Percentiles rank a stretch among this genome's conserved stretches.
Evolutionary conservation across 441 rosid species (phyloP).

Genomic region (Populus tomentosa): DNA sequence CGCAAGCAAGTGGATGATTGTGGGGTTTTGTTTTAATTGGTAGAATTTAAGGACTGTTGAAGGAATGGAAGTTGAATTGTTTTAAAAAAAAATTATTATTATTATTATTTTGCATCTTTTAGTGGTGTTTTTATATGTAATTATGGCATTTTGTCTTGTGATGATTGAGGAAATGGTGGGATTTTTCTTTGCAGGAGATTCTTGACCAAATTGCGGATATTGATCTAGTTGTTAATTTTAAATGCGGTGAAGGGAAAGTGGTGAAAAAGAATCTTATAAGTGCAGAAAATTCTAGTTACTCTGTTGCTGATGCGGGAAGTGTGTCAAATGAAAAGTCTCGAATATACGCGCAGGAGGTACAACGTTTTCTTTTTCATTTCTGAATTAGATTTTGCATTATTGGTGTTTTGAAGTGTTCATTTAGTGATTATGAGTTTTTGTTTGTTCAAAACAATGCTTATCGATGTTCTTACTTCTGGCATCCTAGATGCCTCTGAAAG

Average conservation of each 20-base stretch:
- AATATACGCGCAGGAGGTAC: slow-evolving; percentile 60
- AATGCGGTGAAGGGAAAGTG: slow-evolving; percentile 40
- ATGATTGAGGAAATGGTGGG: not conserved
- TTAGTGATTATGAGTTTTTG: not conserved
- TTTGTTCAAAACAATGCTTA: not conserved
- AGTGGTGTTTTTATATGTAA: not conserved
- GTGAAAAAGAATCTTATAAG: slow-evolving; percentile 26
- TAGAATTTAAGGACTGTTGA: not conserved
- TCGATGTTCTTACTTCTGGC: not conserved
- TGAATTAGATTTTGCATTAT: not conserved
- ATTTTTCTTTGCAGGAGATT: slow-evolving; percentile 53
- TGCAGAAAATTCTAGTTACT: slow-evolving; percentile 24
- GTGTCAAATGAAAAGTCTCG: slow-evolving; percentile 40
- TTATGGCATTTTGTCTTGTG: not conserved
- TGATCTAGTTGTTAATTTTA: slow-evolving; percentile 80
- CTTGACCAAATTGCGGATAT: slow-evolving; percentile 74
- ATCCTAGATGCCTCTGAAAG: not conserved
- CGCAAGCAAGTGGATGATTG: not conserved
- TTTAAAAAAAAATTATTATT: not conserved
- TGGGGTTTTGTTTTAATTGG: not conserved
- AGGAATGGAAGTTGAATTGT: not conserved
- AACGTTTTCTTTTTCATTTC: not conserved
- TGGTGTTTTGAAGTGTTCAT: not conserved
- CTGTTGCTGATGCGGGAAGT: slow-evolving; percentile 32
- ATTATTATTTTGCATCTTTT: not conserved